Evolutionary conservation across 2,329 filamentous ascomycete genomes (phyloP).

Genomic region (Diaporthe ilicicola): DNA sequence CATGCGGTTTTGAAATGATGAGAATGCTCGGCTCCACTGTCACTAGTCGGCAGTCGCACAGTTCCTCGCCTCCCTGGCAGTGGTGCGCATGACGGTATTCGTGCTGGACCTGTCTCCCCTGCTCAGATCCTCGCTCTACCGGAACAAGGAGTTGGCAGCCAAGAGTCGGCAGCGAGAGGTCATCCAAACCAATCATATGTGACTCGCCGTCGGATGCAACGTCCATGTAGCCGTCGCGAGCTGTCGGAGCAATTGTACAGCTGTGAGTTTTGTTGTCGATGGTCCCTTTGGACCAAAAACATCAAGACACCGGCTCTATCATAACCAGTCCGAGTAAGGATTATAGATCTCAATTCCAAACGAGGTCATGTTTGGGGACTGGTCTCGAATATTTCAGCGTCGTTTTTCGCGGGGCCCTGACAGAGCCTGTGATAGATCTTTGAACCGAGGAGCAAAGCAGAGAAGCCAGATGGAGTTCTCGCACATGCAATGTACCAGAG

Average conservation of each 20-base stretch:
- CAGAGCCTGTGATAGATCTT: too few relatives aligned
- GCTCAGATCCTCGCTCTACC: background rate
- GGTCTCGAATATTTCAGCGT: background rate
- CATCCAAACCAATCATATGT: background rate
- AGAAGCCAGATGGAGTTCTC: background rate
- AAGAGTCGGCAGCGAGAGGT: slow-evolving; percentile 3
- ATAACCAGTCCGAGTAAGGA: background rate
- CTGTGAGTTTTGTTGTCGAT: background rate
- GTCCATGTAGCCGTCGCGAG: background rate
- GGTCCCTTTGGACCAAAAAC: background rate
- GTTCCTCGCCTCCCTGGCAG: background rate
- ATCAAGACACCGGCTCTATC: background rate
- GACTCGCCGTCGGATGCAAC: background rate
- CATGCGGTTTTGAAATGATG: background rate
- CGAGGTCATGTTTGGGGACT: background rate
- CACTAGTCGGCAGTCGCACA: slow-evolving; percentile 8
- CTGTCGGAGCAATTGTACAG: background rate
- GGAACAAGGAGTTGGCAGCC: slow-evolving; percentile 4
- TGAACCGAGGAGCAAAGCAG: background rate
- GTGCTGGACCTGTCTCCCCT: background rate
- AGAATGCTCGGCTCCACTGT: slow-evolving; percentile 2
- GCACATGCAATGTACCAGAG: background rate
- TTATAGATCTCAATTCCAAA: background rate
- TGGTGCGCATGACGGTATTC: background rate
- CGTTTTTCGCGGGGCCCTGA: background rate